These are phyloP conservation scores for Hypholoma fasciculare DNA, from an alignment of 768 basidiomycete genomes.

Conservation along the genomic window DNA sequence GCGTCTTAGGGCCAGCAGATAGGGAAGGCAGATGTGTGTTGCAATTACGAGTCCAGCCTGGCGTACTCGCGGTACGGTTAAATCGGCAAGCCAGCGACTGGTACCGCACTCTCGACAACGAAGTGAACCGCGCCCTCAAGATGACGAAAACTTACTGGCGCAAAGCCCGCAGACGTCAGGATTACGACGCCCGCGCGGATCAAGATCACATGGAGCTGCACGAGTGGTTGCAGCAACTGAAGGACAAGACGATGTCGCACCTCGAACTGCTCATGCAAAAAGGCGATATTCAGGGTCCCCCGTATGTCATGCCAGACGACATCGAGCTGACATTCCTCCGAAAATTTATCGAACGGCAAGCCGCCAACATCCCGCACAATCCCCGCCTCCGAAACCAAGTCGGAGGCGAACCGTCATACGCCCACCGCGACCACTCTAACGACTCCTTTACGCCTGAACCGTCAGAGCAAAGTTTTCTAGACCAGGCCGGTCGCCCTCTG, in stretches of 20 bases:
- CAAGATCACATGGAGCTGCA: slow-evolving; percentile 90
- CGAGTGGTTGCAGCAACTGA: slow-evolving; percentile 85
- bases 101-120: slow-evolving; percentile 76
- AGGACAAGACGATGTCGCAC: slow-evolving; percentile 89
- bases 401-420: slow-evolving; percentile 32
- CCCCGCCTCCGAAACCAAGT: slow-evolving; percentile 69
- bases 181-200: slow-evolving; percentile 82
- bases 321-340: slow-evolving; percentile 76
- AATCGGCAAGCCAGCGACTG: slow-evolving; percentile 81
- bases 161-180: slow-evolving; percentile 78
- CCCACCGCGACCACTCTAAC: slow-evolving; percentile 43
- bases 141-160: slow-evolving; percentile 87
- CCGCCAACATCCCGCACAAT: slow-evolving; percentile 75
- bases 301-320: slow-evolving; percentile 79
- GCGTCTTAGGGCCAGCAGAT: slow-evolving; percentile 70
- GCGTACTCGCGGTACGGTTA: slow-evolving; percentile 73
- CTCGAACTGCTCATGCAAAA: slow-evolving; percentile 86
- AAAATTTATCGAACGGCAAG: slow-evolving; percentile 81
- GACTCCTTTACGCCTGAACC: slow-evolving; percentile 52
- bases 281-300: slow-evolving; percentile 82
- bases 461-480: slow-evolving; percentile 42
- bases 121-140: slow-evolving; percentile 80
- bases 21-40: slow-evolving; percentile 72
- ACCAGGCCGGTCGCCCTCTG: slow-evolving; percentile 28
- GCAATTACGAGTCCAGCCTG: slow-evolving; percentile 83